Evolutionary conservation across 306 rosid species (phyloP), one percentile per base, ranked within the genome.

Genomic region (Vicia villosa): DNA sequence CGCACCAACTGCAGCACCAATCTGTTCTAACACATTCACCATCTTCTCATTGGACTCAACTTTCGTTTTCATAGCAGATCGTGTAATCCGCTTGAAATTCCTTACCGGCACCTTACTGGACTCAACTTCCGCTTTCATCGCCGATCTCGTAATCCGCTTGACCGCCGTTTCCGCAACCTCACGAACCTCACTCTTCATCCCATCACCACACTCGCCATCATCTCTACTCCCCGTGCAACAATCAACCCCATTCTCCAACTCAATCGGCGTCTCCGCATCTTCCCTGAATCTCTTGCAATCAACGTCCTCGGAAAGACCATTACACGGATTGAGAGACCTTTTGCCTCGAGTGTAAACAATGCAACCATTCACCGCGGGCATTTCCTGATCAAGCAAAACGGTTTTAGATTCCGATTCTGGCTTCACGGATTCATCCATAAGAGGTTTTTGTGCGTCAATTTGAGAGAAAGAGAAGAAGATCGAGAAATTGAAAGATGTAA

Each of bases 301-400:
- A 21, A 17, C 74, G 11, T 59, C 74, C 2, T 73, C 83, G 10
- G 70, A 58, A 14, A 71, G 26, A 1, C 32, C 74, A 49, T 73
- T 68, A 12, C 63, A 43, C 37, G 56, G 69, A 83, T 68, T 52
- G 54, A 64, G 73, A 19, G 82, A 14, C 84, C 72, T 83, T 76
- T 86, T 86, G 5, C 19, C 83, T 26, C 96, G 87, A 10, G 96
- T 85, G 56, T 93, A 93, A 51, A 93, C 96, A 79, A 88, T 80
- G 73, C 77, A 74, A 67, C 92, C 96, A 46, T 88, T 74, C 37
- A 85, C 96, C 22, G 75, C 26, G 20, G 86, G 75, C 37, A 88
- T 82, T 68, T 75, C 84, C 63, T 79, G 87, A 74, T 79, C 82
- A 76, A 67, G 87, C 56, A 46, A 50, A 59, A 72, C 84, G 54